Conservation (phyloP, 805 yeast genomes). For the Pichia phayaonensis region DNA sequence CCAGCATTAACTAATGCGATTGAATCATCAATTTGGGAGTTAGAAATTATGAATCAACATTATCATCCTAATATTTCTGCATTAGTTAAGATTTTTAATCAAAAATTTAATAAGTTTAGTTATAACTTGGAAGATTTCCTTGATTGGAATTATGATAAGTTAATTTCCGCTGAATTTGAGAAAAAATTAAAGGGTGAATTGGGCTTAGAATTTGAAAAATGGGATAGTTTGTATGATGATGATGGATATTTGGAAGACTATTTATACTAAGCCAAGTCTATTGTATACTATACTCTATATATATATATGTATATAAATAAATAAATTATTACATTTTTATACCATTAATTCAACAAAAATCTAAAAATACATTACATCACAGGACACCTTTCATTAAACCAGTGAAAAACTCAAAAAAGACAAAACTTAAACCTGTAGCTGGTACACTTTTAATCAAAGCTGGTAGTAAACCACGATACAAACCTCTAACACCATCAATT, state of each 20-base stretch:
- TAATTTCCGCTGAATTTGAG: constrained; percentile 54
- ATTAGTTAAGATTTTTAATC: constrained; percentile 77
- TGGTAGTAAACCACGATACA: constrained; percentile 68
- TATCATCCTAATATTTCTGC: constrained; percentile 96
- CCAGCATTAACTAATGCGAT: constrained; percentile 78
- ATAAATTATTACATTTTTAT: no score
- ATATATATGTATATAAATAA: no score
- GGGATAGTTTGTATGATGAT: constrained; percentile 33
- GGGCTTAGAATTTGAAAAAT: constrained; percentile 66
- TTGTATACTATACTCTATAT: no score
- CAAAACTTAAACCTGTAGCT: constrained; percentile 37
- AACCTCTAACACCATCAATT: constrained; percentile 56
- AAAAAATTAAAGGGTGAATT: constrained; percentile 66
- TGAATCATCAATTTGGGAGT: constrained; percentile 87
- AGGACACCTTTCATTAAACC: background rate
- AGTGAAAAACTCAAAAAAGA: constrained; percentile 27
- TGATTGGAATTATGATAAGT: constrained; percentile 75
- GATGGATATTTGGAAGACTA: constrained; percentile 18
- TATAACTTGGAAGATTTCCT: constrained; percentile 92
- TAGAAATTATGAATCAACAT: constrained; percentile 65
- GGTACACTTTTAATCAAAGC: constrained; percentile 78
- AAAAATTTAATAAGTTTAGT: constrained; percentile 80
- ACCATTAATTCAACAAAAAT: no score
- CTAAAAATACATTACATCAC: background rate
- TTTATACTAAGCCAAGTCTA: background rate